Percentiles rank a stretch among this genome's conserved stretches.
Evolutionary conservation across 2,329 filamentous ascomycete species (phyloP).

Genomic region (Cercospora zeina): DNA sequence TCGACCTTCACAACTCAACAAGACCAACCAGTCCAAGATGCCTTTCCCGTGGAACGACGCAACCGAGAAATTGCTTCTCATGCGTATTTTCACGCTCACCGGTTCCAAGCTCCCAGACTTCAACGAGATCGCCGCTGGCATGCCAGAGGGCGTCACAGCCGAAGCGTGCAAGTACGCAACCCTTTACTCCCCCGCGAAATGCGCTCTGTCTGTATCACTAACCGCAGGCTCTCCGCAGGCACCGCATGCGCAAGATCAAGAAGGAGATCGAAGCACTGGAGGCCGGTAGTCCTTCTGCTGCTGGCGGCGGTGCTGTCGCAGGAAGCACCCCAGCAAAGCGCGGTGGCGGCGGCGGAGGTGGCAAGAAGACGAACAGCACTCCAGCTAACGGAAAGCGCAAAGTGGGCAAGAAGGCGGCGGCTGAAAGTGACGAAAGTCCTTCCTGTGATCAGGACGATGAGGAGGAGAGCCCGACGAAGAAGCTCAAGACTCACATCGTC

Average conservation of each 20-base stretch:
- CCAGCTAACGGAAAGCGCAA: slow-evolving; percentile 13
- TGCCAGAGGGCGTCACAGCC: slow-evolving; percentile 4
- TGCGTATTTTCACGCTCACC: slow-evolving; percentile 7
- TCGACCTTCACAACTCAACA: background rate
- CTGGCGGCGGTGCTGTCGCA: background rate
- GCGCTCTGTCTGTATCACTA: background rate
- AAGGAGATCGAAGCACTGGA: slow-evolving; percentile 9
- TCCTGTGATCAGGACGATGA: slow-evolving; percentile 7
- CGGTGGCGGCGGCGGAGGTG: background rate
- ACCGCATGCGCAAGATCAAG: slow-evolving; percentile 13
- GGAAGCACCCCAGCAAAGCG: slow-evolving; percentile 11
- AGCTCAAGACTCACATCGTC: slow-evolving; percentile 7
- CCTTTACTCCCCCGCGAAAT: background rate
- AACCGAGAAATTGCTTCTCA: slow-evolving; percentile 10
- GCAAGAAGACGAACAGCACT: slow-evolving; percentile 10
- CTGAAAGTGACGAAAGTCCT: background rate
- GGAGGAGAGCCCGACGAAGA: slow-evolving; percentile 10
- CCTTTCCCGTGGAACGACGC: slow-evolving; percentile 16
- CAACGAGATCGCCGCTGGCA: slow-evolving; percentile 6
- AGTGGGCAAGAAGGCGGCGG: background rate
- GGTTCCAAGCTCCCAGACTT: slow-evolving; percentile 6
- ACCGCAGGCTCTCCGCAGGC: background rate
- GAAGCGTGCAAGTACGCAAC: slow-evolving; percentile 9
- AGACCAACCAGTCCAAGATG: background rate
- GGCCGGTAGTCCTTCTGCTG: background rate